Conservation (phyloP, 1,139 yeast genomes). For the Blastobotrys proliferans region DNA sequence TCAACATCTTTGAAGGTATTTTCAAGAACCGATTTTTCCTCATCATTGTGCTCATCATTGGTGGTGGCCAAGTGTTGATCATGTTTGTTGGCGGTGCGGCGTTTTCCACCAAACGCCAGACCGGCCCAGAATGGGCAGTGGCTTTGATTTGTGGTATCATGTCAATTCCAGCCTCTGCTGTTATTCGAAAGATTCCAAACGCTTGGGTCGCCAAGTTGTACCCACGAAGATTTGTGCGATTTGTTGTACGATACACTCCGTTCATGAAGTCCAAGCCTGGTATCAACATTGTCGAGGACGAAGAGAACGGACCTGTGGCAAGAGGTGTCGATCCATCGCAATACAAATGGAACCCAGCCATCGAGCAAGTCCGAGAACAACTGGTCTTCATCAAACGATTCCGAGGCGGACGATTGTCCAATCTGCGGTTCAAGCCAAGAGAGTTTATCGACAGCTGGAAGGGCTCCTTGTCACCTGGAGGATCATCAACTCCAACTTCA, state of each 20-base stretch:
- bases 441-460: slow-evolving; percentile 27
- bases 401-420: slow-evolving; percentile 40
- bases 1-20: slow-evolving; percentile 79
- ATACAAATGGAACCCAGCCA: slow-evolving; percentile 40
- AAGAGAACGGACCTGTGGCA: slow-evolving; percentile 22
- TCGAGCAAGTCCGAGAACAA: slow-evolving; percentile 40
- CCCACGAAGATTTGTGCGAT: slow-evolving; percentile 57
- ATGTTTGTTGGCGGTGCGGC: slow-evolving; percentile 99
- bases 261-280: slow-evolving; percentile 34
- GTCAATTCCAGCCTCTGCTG: slow-evolving; percentile 73
- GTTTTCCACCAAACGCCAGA: slow-evolving; percentile 72
- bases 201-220: slow-evolving; percentile 62
- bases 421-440: slow-evolving; percentile 33
- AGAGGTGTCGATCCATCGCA: slow-evolving; percentile 19
- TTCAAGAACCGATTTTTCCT: slow-evolving; percentile 80
- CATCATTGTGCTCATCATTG: slow-evolving; percentile 65
- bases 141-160: slow-evolving; percentile 80
- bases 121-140: slow-evolving; percentile 85
- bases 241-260: slow-evolving; percentile 36
- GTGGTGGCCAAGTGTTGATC: slow-evolving; percentile 77
- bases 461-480: slow-evolving; percentile 25
- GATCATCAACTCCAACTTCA: slow-evolving; percentile 15
- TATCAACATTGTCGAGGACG: slow-evolving; percentile 25
- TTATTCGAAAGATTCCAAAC: slow-evolving; percentile 81
- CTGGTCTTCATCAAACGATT: slow-evolving; percentile 35